Percentiles rank a stretch among this genome's conserved stretches.
Conservation (phyloP, 208 protist species). For the Leishmania gerbilli region DNA sequence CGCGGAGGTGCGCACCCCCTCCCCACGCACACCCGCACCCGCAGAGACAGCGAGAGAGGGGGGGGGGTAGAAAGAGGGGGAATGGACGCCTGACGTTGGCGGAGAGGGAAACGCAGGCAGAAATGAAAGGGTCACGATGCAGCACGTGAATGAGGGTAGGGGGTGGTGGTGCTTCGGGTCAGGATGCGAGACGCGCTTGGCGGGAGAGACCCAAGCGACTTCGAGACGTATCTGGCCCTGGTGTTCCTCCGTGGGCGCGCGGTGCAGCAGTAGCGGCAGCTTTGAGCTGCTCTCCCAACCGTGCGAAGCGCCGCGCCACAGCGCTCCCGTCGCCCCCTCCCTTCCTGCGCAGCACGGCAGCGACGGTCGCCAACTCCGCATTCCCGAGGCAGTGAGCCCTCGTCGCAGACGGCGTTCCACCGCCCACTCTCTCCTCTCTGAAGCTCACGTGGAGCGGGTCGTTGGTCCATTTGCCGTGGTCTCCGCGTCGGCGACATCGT, state of each 20-base stretch:
- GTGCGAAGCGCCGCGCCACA: not conserved
- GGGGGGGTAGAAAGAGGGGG: not conserved
- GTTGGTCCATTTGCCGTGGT: not conserved
- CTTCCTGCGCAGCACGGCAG: not conserved
- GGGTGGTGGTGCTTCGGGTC: not conserved
- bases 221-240: not conserved
- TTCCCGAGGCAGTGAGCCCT: not conserved
- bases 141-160: not conserved
- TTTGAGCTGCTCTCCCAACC: not conserved
- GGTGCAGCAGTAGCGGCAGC: not conserved
- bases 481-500: constrained; percentile 25
- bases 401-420: not conserved
- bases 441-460: not conserved
- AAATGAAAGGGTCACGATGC: not conserved
- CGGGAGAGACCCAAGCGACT: not conserved
- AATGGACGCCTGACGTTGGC: too few relatives aligned
- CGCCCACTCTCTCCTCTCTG: not conserved
- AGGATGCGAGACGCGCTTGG: not conserved
- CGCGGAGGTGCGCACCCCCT: not conserved
- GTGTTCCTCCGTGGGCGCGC: not conserved
- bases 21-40: not conserved
- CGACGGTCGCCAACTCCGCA: not conserved
- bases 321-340: not conserved
- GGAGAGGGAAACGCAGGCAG: too few relatives aligned
- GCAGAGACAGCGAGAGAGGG: not conserved